A percentile compares a stretch with the other conserved stretches of the same genome.
phyloP scores from a whole-genome alignment of 1,139 yeast species.

The Saccharomyces hybrid region DNA sequence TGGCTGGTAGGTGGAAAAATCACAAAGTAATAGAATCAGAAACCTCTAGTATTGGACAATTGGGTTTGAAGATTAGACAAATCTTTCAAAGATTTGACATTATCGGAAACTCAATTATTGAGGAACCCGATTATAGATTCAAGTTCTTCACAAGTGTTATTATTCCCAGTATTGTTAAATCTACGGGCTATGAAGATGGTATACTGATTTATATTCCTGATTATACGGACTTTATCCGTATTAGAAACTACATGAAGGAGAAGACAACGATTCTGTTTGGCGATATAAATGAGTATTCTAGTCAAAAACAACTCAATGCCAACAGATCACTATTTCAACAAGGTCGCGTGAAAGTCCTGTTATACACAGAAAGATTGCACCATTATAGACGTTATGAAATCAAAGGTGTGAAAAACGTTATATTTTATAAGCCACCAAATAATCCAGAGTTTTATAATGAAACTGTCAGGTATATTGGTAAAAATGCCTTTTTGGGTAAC shows the following conservation, averaged over 20 bases:
- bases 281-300: slow-evolving; percentile 75
- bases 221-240: slow-evolving; percentile 76
- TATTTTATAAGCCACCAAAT: slow-evolving; percentile 78
- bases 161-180: slow-evolving; percentile 59
- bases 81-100: slow-evolving; percentile 60
- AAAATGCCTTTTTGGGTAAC: slow-evolving; percentile 36
- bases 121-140: slow-evolving; percentile 76
- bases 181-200: slow-evolving; percentile 55
- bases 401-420: slow-evolving; percentile 74
- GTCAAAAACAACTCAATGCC: slow-evolving; percentile 60
- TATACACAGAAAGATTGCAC: slow-evolving; percentile 90
- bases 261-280: slow-evolving; percentile 52
- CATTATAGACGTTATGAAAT: slow-evolving; percentile 81
- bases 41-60: slow-evolving; percentile 39
- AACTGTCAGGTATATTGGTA: slow-evolving; percentile 46
- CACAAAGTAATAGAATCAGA: slow-evolving; percentile 30
- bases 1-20: slow-evolving; percentile 59
- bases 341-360: slow-evolving; percentile 62
- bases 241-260: slow-evolving; percentile 62
- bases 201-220: slow-evolving; percentile 75
- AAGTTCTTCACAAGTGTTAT: slow-evolving; percentile 68
- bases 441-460: slow-evolving; percentile 82
- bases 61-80: slow-evolving; percentile 59
- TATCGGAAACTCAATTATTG: slow-evolving; percentile 42
- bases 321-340: slow-evolving; percentile 59